Evolutionary conservation across 129 eudicot species (phyloP).

Genomic region (Glebionis coronaria): DNA sequence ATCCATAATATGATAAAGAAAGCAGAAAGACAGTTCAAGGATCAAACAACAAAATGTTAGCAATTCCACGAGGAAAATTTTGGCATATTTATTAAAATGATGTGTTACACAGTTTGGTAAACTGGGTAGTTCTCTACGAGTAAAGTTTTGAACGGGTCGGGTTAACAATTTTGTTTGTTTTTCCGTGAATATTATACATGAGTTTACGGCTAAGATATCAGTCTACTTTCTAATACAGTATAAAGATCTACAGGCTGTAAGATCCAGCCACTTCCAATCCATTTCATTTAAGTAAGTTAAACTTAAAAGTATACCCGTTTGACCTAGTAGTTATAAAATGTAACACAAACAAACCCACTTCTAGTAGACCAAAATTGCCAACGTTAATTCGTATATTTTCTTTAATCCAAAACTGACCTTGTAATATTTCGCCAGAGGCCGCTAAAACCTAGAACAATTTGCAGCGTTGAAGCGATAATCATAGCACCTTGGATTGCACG

Average conservation of each 20-base stretch:
- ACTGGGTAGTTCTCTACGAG: not conserved
- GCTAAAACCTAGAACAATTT: conserved; percentile 90
- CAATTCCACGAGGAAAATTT: not conserved
- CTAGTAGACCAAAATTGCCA: not conserved
- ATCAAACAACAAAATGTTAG: conserved; percentile 2
- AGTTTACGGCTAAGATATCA: not conserved
- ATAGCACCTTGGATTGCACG: conserved; percentile 91
- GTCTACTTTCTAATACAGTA: not conserved
- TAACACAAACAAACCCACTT: not conserved
- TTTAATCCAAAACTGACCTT: conserved; percentile 41
- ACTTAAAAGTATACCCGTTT: not conserved
- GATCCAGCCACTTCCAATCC: not conserved
- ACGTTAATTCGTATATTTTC: not conserved
- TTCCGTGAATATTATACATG: not conserved
- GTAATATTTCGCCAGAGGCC: conserved; percentile 89
- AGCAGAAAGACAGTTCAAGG: conserved; percentile 1
- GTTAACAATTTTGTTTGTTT: not conserved
- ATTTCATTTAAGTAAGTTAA: not conserved
- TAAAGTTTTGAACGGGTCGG: not conserved
- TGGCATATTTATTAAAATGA: not conserved
- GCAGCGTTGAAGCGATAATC: conserved; percentile 81
- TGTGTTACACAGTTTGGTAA: not conserved
- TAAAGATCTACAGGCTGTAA: not conserved
- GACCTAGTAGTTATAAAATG: not conserved
- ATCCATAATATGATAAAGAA: not conserved